Base-by-base conservation (phyloP, 768 basidiomycete species). In the Lactarius akahatsu region DNA sequence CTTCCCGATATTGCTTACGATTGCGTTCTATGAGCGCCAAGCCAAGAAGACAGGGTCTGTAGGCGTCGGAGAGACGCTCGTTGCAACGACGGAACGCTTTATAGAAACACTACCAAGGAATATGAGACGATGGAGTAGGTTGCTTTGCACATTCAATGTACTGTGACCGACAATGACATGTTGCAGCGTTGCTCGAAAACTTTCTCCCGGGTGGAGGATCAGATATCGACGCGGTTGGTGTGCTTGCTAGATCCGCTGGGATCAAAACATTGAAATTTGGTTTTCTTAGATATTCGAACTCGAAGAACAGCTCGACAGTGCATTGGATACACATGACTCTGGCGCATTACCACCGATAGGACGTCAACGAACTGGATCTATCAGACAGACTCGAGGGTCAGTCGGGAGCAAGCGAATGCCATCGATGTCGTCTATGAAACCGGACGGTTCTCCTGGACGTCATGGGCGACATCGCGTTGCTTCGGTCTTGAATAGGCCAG, bases 1-100 rank as follows among this genome's bases (percentile, higher is more conserved):
- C 70, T 91, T 96, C 71, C 95, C 95, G 0, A 84, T 95, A 18
- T 79, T 98, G 43, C 76, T 97, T 45, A 67, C 80, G 20, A 94
- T 97, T 60, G 89, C 94, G 2, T 78, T 89, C 61, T 96, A 96
- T 73, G 95, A 96, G 76, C 84, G 95, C 18, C 90, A 94, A 74
- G 84, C 89, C 2, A 92, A 92, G 76, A 80, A 77, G 26, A 83
- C 81, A 4, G 86, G 86, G 1, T 84, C 90, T 0, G 78, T 80
- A 2, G 85, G 83, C 28, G 86, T 96, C 70, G 85, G 85, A 67
- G 92, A 96, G 67, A 92, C 91, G 0, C 69, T 95, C 13, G 74
- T 81, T 13, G 83, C 86, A 55, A 79, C 87, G 4, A 80, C 85
- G 4, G 94, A 96, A 70, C 86, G 80, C 67, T 76, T 88, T 55